Evolutionary conservation across 768 basidiomycete species (phyloP), one percentile per base, ranked within the genome.

Genomic region (Mycena maculata): DNA sequence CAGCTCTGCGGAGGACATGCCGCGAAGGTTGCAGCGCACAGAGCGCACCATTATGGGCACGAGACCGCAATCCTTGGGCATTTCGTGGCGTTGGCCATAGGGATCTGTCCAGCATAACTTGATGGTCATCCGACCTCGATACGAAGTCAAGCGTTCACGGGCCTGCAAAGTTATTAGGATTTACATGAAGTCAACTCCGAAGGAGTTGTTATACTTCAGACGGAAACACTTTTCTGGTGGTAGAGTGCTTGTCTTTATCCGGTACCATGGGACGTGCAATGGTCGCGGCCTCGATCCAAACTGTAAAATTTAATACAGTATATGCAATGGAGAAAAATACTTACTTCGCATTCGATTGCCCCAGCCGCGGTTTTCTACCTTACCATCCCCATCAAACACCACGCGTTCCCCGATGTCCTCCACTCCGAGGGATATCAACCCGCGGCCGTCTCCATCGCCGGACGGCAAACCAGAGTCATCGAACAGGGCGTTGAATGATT

Each of bases 31-130:
- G 76, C 98, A 99, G 64, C 97, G 85, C 23, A 89, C 90, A 11
- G 97, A 98, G 94, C 98, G 69, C 12, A 98, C 92, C 98, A 99
- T 99, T 79, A 99, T 91, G 4, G 98, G 98, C 18, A 98, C 82
- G 36, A 94, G 84, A 63, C 98, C 98, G 76, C 96, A 96, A 63
- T 99, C 97, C 72, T 91, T 91, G 42, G 90, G 86, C 67, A 87
- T 85, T 71, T 90, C 88, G 58, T 91, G 86, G 10, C 84, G 83
- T 53, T 91, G 88, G n/a, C 87, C 87, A 60, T 89, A 85, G 28
- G 85, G 86, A 61, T 96, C 87, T 41, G 87, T 89, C 94, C 95
- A 98, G 71, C 90, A 90, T 42, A 99, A 76, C 77, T 92, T 93
- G 45, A 91, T 89, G 22, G 88, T 92, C 92, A 99, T 94, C 49